phyloP scores from a whole-genome alignment of 2,329 filamentous ascomycete species.

The Fusarium sp. region DNA sequence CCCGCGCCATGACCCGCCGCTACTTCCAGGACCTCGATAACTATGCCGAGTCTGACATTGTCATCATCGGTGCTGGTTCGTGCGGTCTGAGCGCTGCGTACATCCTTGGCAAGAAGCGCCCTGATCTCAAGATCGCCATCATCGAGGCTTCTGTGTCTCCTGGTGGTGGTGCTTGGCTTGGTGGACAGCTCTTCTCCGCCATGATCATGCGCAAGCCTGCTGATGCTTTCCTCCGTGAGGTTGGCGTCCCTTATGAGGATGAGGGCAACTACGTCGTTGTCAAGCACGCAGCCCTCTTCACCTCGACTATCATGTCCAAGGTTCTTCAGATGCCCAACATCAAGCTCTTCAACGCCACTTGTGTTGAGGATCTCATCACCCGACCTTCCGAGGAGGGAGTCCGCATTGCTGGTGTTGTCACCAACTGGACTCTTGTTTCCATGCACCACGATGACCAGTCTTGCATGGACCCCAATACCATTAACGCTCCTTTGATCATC shows the following conservation, averaged over 20 bases:
- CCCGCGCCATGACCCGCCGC: slow-evolving; percentile 90
- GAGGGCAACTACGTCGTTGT: slow-evolving; percentile 91
- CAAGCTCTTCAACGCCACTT: slow-evolving; percentile 96
- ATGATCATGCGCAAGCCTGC: slow-evolving; percentile 97
- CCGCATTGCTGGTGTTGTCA: slow-evolving; percentile 88
- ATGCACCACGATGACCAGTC: slow-evolving; percentile 90
- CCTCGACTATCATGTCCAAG: slow-evolving; percentile 84
- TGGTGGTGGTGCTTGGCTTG: slow-evolving; percentile 91
- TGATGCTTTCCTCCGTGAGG: slow-evolving; percentile 82
- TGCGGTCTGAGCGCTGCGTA: slow-evolving; percentile 90
- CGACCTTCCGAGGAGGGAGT: slow-evolving; percentile 69
- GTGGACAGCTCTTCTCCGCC: slow-evolving; percentile 92
- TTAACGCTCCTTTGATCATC: slow-evolving; percentile 90
- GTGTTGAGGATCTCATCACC: slow-evolving; percentile 93
- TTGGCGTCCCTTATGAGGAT: slow-evolving; percentile 88
- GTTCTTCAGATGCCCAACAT: slow-evolving; percentile 89
- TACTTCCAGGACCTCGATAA: slow-evolving; percentile 92
- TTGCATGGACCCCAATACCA: slow-evolving; percentile 98
- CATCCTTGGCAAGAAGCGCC: slow-evolving; percentile 83
- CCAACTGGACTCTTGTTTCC: slow-evolving; percentile 93
- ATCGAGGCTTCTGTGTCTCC: slow-evolving; percentile 89
- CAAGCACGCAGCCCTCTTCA: slow-evolving; percentile 94
- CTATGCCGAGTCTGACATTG: slow-evolving; percentile 92
- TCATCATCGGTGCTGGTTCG: slow-evolving; percentile 91
- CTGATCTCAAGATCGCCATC: slow-evolving; percentile 91